These are phyloP conservation scores for Schizochytrium sp. DNA, from an alignment of 108 stramenopile species.

Conservation along the genomic window DNA sequence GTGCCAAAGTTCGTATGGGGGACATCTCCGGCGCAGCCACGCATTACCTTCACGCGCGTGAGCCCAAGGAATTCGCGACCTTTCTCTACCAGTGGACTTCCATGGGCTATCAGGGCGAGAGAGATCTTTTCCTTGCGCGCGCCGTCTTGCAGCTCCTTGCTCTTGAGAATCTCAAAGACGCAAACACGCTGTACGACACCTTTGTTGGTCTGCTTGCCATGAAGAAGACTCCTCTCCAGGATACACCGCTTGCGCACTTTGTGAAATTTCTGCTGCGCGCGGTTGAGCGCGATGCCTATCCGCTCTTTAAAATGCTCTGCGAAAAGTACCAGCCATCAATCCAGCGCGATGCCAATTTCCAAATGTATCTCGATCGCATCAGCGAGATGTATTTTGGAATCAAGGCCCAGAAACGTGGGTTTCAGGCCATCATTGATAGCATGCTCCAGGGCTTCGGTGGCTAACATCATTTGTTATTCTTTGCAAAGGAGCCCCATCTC, in stretches of 20 bases:
- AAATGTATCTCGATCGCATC: slow-evolving; percentile 10
- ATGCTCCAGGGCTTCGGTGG: neutral
- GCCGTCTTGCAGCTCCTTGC: neutral
- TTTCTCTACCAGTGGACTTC: slow-evolving; percentile 14
- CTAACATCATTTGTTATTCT: neutral
- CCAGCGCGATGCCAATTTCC: neutral
- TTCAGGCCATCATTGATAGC: slow-evolving; percentile 4
- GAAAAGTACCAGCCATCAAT: slow-evolving; percentile 1
- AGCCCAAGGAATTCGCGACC: slow-evolving; percentile 15
- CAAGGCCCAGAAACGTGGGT: neutral
- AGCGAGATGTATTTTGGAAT: neutral
- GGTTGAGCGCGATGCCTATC: neutral
- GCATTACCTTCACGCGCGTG: neutral
- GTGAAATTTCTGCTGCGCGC: neutral
- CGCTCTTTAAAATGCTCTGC: slow-evolving; percentile 17
- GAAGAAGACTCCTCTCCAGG: neutral
- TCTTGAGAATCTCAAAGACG: slow-evolving; percentile 2
- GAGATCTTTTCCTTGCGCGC: neutral
- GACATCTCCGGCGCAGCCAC: neutral
- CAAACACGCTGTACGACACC: neutral
- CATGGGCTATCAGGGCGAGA: neutral
- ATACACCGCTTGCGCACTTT: neutral
- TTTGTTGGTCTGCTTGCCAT: neutral
- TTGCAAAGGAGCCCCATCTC: no score
- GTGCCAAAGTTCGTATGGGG: neutral